Conservation (phyloP, 78 protist genomes). For the Dictyostelium brefeldianum region DNA sequence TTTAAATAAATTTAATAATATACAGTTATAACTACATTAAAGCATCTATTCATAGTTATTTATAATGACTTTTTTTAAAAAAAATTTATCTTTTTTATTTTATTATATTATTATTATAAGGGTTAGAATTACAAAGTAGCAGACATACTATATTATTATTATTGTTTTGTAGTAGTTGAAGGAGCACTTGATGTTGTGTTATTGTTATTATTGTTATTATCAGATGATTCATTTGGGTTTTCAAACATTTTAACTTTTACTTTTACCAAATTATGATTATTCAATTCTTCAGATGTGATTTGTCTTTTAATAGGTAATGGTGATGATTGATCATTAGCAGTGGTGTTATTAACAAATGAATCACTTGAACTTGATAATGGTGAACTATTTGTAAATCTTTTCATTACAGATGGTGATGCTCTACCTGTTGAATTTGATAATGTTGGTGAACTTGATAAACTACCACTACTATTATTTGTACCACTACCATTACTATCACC, state of each 20-base stretch:
- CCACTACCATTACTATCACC: neutral
- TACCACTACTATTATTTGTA: neutral
- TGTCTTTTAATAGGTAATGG: neutral
- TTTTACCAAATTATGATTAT: slow-evolving; percentile 5
- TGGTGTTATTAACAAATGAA: neutral
- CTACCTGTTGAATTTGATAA: slow-evolving; percentile 26
- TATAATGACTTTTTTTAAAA: too few species aligned
- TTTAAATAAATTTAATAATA: too few species aligned
- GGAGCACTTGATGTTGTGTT: too few species aligned
- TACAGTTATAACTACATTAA: too few species aligned
- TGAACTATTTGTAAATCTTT: neutral
- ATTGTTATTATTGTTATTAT: neutral
- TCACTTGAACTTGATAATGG: slow-evolving; percentile 29
- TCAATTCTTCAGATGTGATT: slow-evolving; percentile 5
- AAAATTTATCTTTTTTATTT: too few species aligned
- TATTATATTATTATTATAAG: too few species aligned
- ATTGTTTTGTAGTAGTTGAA: too few species aligned
- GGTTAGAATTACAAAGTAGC: too few species aligned
- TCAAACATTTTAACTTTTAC: slow-evolving; percentile 37
- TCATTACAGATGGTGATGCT: slow-evolving; percentile 23
- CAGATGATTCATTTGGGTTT: neutral
- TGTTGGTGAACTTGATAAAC: neutral
- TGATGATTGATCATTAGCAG: neutral
- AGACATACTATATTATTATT: neutral
- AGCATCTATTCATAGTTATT: too few species aligned